Evolutionary conservation across 179 eudicot species (phyloP), one percentile per base, ranked within the genome.

Genomic region (Silene vulgaris): DNA sequence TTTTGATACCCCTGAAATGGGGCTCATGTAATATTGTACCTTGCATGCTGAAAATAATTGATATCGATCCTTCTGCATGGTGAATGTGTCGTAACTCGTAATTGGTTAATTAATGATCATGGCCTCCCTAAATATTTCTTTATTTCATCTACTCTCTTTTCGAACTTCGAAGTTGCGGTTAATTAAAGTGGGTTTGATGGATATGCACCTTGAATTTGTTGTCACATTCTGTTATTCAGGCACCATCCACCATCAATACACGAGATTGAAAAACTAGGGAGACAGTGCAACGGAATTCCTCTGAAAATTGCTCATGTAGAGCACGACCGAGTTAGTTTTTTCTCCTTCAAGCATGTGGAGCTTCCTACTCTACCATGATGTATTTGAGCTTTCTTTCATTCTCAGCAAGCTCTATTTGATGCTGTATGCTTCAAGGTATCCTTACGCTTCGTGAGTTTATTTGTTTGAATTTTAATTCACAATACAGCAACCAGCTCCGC

Each of bases 301-400:
- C 35, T 93, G 23, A 90, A 86, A 79, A 80, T 90, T 57, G 86
- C 87, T 72, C 84, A 87, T 63, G 87, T 93, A 8, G 97, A 93
- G 66, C 88, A 89, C 75, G 99, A 97, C 32, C 90, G 90, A 64
- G 90, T 93, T 16, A 89, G 92, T 86, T 89, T 90, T 86, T 84
- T 96, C 75, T 84, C 97, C 30, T 87, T 87, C 52, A 84, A 86
- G 74, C 79, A 71, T 81, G 87, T 87, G 26, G 93, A 88, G 73
- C 96, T 96, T 71, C 93, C 92, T 62, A 74, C 76, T 43, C 86
- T 93, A 57, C 93, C 96, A 16, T 96, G 87, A 90, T 28, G 30
- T 9, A 1, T 26, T 8, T 11, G 26, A 28, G 43, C 60, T 50
- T 3, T 40, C 8, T 11, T 57, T 56, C 65, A 56, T 56, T 13